Evolutionary conservation across 148 eudicot species (phyloP), one percentile per base, ranked within the genome.

Genomic region (Cornus kousa): DNA sequence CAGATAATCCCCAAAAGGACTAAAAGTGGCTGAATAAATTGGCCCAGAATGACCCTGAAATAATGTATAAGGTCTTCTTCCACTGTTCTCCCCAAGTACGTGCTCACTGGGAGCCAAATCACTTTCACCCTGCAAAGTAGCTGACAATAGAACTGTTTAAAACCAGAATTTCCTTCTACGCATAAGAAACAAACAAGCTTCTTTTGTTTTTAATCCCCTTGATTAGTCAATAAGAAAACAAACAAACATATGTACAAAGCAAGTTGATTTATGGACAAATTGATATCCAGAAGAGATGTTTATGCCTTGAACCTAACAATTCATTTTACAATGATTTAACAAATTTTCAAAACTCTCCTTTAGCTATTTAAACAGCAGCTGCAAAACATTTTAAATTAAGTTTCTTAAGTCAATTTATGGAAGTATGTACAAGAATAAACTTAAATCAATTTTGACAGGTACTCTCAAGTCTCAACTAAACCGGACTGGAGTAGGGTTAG

Each of bases 1-100:
- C 82, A 96, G 85, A 74, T 86, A 93, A 87, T 96, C 99, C 77
- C 95, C 99, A 76, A 90, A 85, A 22, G 98, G 98, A 85, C 95
- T 92, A 81, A 94, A 96, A 66, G 88, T 87, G 70, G 95, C 86
- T 40, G 99, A 92, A 88, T 96, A 90, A 78, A 96, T 94, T 73
- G 99, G 99, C 37, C 99, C 99, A 31, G 99, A 90, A 83, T 96
- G 99, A 80, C 99, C 99, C 71, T 87, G 94, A 80, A 89, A 90
- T 83, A 94, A 86, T 24, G 91, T 88, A 78, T 94, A 96, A n/a
- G 94, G 80, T 87, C 90, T 90, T 86, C 85, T 93, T 50, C 83
- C 88, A 60, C 87, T 82, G 80, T 84, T 83, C 85, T 89, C 62
- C 57, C 84, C 89, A 67, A 82, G 79, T 71, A 74, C 70, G 48